Evolutionary conservation across 2,329 filamentous ascomycete genomes (phyloP).

Genomic region (Aspergillus hiratsukae): DNA sequence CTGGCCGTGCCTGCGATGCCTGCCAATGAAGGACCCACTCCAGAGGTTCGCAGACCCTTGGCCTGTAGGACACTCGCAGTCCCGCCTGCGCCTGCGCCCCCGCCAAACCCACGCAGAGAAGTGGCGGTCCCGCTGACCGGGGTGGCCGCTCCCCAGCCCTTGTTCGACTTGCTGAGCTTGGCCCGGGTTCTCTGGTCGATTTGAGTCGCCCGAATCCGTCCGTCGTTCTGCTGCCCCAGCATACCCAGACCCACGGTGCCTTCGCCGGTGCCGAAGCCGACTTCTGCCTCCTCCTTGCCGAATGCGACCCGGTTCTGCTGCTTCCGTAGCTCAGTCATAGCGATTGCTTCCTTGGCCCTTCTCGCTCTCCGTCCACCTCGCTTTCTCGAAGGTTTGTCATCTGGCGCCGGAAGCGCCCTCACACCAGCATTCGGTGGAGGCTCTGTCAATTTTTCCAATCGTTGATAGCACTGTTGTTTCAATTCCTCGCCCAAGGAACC

Average conservation of each 20-base stretch:
- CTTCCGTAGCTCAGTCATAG: slow-evolving; percentile 94
- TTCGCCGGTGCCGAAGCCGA: slow-evolving; percentile 83
- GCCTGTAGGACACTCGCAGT: slow-evolving; percentile 68
- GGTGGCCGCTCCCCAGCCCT: slow-evolving; percentile 78
- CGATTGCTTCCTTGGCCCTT: slow-evolving; percentile 93
- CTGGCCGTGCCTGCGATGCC: slow-evolving; percentile 70
- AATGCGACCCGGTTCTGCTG: slow-evolving; percentile 96
- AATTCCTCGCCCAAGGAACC: slow-evolving; percentile 80
- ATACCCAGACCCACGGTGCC: slow-evolving; percentile 86
- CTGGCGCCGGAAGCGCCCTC: slow-evolving; percentile 82
- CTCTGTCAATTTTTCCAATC: slow-evolving; percentile 88
- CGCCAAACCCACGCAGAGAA: slow-evolving; percentile 73
- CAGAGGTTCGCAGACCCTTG: slow-evolving; percentile 73
- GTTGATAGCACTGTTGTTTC: slow-evolving; percentile 74
- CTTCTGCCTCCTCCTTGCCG: slow-evolving; percentile 89
- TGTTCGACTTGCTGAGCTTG: slow-evolving; percentile 90
- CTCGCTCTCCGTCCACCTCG: slow-evolving; percentile 83
- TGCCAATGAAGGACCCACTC: slow-evolving; percentile 69
- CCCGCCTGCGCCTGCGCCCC: slow-evolving; percentile 49
- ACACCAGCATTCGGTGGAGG: slow-evolving; percentile 84
- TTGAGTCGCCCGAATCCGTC: slow-evolving; percentile 81
- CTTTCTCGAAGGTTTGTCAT: slow-evolving; percentile 92
- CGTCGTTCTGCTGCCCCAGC: slow-evolving; percentile 85
- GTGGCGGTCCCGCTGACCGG: slow-evolving; percentile 62
- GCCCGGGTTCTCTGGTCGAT: slow-evolving; percentile 91